These are phyloP conservation scores for Hordeum marinum DNA, from an alignment of 176 grass and related monocot species.

Conservation along the genomic window DNA sequence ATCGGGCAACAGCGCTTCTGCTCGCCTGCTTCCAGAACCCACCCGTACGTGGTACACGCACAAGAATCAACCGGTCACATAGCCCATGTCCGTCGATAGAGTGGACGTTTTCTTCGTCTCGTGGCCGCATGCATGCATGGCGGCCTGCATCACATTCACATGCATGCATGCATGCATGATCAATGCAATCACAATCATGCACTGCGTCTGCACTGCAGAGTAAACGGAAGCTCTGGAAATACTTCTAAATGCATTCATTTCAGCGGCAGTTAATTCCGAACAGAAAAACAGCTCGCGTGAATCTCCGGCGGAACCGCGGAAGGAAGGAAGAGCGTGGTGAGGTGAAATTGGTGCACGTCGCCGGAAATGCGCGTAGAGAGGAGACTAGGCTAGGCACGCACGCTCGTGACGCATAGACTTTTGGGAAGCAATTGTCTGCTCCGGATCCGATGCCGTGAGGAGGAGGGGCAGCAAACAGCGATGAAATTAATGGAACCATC, in stretches of 20 bases:
- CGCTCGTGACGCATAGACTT: not conserved
- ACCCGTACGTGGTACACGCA: not conserved
- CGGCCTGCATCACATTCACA: not conserved
- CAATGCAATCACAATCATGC: not conserved
- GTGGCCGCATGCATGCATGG: not conserved
- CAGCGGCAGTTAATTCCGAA: no score
- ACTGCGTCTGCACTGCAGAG: not conserved
- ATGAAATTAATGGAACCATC: not conserved
- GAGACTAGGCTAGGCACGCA: not conserved
- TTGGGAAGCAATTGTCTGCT: not conserved
- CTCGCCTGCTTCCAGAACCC: not conserved
- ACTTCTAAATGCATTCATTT: no score
- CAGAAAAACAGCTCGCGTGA: not conserved
- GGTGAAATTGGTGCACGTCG: not conserved
- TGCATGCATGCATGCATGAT: not conserved
- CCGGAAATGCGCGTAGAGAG: not conserved
- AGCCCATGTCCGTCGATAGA: not conserved
- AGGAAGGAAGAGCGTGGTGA: not conserved
- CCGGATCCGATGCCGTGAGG: not conserved
- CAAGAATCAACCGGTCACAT: not conserved
- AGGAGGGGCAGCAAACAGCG: not conserved
- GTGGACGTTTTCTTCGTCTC: not conserved
- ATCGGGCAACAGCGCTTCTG: not conserved
- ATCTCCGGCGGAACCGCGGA: not conserved
- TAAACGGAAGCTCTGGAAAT: not conserved